A percentile compares a stretch with the other conserved stretches of the same genome.
These are phyloP conservation scores for Corymbia citriodora DNA, from an alignment of 441 rosid species.

Conservation along the genomic window DNA sequence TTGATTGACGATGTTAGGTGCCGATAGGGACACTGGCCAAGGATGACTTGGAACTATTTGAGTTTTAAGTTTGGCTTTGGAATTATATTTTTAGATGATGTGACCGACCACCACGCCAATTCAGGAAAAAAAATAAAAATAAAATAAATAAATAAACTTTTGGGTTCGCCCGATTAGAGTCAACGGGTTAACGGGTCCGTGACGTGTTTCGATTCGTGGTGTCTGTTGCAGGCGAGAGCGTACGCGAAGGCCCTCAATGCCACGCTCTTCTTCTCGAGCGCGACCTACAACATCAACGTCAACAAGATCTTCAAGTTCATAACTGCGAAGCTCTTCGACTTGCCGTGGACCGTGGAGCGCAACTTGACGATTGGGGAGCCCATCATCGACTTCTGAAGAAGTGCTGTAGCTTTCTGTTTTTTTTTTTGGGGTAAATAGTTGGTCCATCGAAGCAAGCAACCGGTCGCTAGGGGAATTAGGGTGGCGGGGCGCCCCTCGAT, in stretches of 20 bases:
- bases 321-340: conserved; percentile 79
- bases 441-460: neutral
- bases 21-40: neutral
- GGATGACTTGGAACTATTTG: neutral
- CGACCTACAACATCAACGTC: conserved; percentile 83
- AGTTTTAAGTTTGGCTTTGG: neutral
- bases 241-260: conserved; percentile 79
- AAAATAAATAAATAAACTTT: too few species aligned
- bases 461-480: neutral
- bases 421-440: neutral
- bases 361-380: conserved; percentile 85
- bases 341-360: conserved; percentile 77
- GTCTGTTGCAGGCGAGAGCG: conserved; percentile 55
- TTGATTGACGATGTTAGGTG: neutral
- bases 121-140: neutral
- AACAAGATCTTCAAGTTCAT: conserved; percentile 90
- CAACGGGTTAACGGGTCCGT: neutral
- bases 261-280: conserved; percentile 83
- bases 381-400: conserved; percentile 60
- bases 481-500: neutral
- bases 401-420: neutral
- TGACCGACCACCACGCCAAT: neutral
- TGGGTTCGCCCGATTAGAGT: neutral
- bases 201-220: neutral
- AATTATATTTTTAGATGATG: neutral